These are phyloP conservation scores for Pichia exigua DNA, from an alignment of 805 yeast species.

Conservation along the genomic window DNA sequence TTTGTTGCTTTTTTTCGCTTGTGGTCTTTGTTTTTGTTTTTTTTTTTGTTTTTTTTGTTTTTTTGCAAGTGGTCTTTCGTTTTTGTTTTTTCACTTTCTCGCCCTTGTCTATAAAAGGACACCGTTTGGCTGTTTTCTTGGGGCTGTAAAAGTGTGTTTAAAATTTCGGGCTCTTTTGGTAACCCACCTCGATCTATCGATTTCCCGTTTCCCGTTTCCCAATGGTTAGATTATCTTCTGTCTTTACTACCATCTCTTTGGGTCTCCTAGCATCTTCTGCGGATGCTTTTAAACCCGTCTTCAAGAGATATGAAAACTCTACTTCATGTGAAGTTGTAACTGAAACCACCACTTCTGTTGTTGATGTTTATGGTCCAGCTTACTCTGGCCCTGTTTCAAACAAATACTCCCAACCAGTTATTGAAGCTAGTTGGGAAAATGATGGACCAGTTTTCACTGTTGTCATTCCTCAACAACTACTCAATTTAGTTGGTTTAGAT, in stretches of 20 bases:
- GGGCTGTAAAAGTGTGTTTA: background rate
- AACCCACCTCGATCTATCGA: constrained; percentile 8
- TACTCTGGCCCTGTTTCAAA: constrained; percentile 14
- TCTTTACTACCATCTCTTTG: background rate
- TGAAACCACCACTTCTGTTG: constrained; percentile 8
- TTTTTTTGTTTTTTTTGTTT: no score
- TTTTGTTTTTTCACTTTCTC: background rate
- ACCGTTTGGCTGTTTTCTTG: background rate
- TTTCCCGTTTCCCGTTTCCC: constrained; percentile 1
- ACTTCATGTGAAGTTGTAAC: background rate
- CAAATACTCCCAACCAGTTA: constrained; percentile 10
- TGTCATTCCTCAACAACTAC: constrained; percentile 12
- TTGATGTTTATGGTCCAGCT: constrained; percentile 9
- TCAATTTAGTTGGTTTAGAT: constrained; percentile 6
- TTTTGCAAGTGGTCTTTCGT: no score
- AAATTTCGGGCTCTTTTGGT: background rate
- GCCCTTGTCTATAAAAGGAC: background rate
- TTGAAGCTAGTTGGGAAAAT: constrained; percentile 9
- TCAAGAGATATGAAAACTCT: constrained; percentile 3
- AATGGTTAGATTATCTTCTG: constrained; percentile 6
- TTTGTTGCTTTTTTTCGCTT: no score
- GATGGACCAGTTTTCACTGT: constrained; percentile 14
- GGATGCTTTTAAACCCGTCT: background rate
- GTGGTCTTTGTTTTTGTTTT: no score
- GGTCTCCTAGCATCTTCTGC: background rate